Evolutionary conservation across 2,329 filamentous ascomycete genomes (phyloP), one percentile per base, ranked within the genome.

Genomic region (Rugonectria rugulosa): DNA sequence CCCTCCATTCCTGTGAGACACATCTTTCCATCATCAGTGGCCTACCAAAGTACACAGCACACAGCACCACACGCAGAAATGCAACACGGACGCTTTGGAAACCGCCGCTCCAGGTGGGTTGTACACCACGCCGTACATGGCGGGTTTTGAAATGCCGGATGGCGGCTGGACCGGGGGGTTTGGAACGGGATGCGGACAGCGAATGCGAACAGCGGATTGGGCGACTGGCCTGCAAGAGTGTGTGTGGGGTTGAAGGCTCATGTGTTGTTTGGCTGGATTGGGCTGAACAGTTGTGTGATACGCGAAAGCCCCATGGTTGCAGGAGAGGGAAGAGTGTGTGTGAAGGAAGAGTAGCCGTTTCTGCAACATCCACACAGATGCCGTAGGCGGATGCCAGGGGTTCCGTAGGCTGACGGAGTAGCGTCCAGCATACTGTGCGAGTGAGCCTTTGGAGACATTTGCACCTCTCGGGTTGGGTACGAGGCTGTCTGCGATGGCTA

Each of bases 171-270:
- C n/a, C 32, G 36, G 41, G 50, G 40, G n/a, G n/a, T n/a, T n/a
- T n/a, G n/a, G n/a, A n/a, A n/a, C n/a, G n/a, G n/a, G n/a, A n/a
- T n/a, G n/a, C n/a, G n/a, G 26, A 46, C 45, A 32, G 59, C 52
- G 59, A n/a, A 62, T 62, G 51, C 61, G 42, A 31, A 34, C 43
- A 62, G 62, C 55, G 61, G 61, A 42, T 57, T 64, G 58, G 63
- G 54, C 36, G 27, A 48, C 21, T 17, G 36, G 11, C 24, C 15
- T 21, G 3, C 31, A 31, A 38, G 32, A 29, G 45, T 36, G 45
- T 40, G 45, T 48, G 45, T 37, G 45, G 45, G 45, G 24, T 48
- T 31, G 45, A 48, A 26, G 24, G n/a, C n/a, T n/a, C n/a, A n/a
- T 48, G 26, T 41, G 45, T 40, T 32, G 7, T 9, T 5, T 32